Evolutionary conservation across 2,329 filamentous ascomycete species (phyloP).

Genomic region (Fusarium tuaranense): DNA sequence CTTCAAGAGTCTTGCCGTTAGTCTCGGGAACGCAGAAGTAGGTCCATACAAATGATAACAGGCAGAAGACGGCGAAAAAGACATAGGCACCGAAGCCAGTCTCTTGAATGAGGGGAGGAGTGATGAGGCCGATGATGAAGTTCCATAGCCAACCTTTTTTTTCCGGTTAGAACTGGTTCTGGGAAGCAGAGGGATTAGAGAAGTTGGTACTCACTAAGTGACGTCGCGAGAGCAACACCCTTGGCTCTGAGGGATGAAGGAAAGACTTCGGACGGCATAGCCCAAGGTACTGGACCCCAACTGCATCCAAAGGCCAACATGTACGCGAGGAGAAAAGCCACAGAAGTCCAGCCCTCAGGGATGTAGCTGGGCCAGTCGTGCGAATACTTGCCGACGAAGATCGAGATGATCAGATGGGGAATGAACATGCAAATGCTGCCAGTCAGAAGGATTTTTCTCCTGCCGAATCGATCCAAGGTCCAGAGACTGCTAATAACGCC

Average conservation of each 20-base stretch:
- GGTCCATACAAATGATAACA: conserved; percentile 64
- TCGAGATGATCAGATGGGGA: conserved; percentile 42
- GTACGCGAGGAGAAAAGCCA: conserved; percentile 58
- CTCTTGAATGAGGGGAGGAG: conserved; percentile 63
- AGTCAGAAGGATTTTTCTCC: conserved; percentile 41
- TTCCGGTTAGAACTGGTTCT: conserved; percentile 46
- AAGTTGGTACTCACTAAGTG: conserved; percentile 60
- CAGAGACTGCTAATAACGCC: conserved; percentile 59
- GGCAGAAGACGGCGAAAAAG: conserved; percentile 70
- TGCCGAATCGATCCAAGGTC: conserved; percentile 51
- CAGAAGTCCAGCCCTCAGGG: conserved; percentile 44
- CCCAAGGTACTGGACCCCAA: conserved; percentile 66
- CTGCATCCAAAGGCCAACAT: conserved; percentile 70
- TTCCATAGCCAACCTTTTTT: conserved; percentile 71
- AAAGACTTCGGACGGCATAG: conserved; percentile 68
- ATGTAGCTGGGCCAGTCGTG: conserved; percentile 41
- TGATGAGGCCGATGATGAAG: conserved; percentile 62
- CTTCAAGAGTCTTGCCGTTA: conserved; percentile 64
- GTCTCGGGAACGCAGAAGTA: conserved; percentile 68
- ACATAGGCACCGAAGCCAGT: conserved; percentile 64
- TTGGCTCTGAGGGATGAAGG: conserved; percentile 71
- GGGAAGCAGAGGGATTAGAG: neutral
- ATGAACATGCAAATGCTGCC: conserved; percentile 45
- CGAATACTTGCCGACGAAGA: conserved; percentile 42
- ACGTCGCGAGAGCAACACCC: conserved; percentile 69